A percentile compares a stretch with the other conserved stretches of the same genome.
Evolutionary conservation across 1,284 basidiomycete genomes (phyloP).

Genomic region (Ceratobasidium sp.): DNA sequence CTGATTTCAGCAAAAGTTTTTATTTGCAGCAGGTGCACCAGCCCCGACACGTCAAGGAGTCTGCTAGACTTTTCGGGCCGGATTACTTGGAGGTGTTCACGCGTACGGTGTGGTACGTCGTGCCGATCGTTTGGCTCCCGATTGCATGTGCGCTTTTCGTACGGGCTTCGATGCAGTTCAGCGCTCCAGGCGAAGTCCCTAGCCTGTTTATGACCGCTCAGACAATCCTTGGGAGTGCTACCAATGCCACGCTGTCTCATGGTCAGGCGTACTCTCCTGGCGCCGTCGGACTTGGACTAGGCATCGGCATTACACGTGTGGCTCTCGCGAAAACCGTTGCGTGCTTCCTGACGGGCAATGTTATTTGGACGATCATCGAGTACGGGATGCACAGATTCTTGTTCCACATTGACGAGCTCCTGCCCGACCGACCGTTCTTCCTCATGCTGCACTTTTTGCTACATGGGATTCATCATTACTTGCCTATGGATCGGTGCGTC

Average conservation of each 20-base stretch:
- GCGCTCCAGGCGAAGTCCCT: constrained; percentile 52
- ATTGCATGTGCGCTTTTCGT: constrained; percentile 86
- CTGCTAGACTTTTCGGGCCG: constrained; percentile 90
- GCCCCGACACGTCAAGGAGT: constrained; percentile 89
- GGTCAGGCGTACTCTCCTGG: constrained; percentile 5
- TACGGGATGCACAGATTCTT: constrained; percentile 97
- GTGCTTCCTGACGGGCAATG: constrained; percentile 85
- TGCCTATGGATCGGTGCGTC: constrained; percentile 92
- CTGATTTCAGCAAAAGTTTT: constrained; percentile 93
- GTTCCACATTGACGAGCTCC: constrained; percentile 93
- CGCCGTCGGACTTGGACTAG: constrained; percentile 6
- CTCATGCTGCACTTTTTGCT: constrained; percentile 92
- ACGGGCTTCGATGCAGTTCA: constrained; percentile 88
- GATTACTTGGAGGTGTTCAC: constrained; percentile 90
- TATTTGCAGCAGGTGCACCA: constrained; percentile 98
- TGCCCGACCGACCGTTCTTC: constrained; percentile 87
- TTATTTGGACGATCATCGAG: constrained; percentile 97
- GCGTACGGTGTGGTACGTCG: constrained; percentile 93
- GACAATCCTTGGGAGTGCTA: constrained; percentile 20
- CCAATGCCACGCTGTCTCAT: constrained; percentile 6
- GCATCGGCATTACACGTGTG: constrained; percentile 59
- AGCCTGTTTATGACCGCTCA: constrained; percentile 24
- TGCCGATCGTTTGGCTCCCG: constrained; percentile 93
- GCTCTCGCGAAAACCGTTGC: constrained; percentile 62
- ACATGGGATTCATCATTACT: constrained; percentile 97